Evolutionary conservation across 1,284 basidiomycete genomes (phyloP).

Genomic region (Naganishia albida): DNA sequence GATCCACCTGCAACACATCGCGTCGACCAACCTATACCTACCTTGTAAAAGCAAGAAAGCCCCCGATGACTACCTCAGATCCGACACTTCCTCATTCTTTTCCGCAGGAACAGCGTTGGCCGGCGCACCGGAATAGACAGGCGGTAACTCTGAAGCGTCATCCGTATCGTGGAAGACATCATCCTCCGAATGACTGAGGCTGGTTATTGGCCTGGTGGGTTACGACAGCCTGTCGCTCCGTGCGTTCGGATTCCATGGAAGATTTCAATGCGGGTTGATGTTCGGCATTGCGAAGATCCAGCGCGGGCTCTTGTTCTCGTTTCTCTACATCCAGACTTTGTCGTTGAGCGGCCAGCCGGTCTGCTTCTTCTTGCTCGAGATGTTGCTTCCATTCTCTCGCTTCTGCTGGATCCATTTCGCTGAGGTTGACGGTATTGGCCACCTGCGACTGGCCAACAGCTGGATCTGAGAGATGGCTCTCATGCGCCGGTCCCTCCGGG

Average conservation of each 20-base stretch:
- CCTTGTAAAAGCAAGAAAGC: neutral
- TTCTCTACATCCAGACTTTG: neutral
- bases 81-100: neutral
- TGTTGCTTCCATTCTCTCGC: conserved; percentile 18
- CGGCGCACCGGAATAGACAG: neutral
- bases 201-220: conserved; percentile 1
- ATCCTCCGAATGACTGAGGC: conserved; percentile 5
- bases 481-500: neutral
- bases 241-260: neutral
- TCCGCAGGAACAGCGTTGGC: neutral
- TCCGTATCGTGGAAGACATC: conserved; percentile 19
- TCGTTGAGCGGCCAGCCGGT: neutral
- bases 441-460: neutral
- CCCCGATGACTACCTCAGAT: neutral
- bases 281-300: neutral
- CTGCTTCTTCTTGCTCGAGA: conserved; percentile 16
- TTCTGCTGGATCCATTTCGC: conserved; percentile 16
- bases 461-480: too few relatives aligned
- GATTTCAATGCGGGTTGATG: too few relatives aligned
- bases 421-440: neutral
- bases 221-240: neutral
- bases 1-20: too few relatives aligned
- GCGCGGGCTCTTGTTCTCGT: neutral
- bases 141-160: neutral
- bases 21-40: too few relatives aligned